A percentile compares a stretch with the other conserved stretches of the same genome.
Conservation (phyloP, 495 filamentous ascomycete species). For the Glonium stellatum region DNA sequence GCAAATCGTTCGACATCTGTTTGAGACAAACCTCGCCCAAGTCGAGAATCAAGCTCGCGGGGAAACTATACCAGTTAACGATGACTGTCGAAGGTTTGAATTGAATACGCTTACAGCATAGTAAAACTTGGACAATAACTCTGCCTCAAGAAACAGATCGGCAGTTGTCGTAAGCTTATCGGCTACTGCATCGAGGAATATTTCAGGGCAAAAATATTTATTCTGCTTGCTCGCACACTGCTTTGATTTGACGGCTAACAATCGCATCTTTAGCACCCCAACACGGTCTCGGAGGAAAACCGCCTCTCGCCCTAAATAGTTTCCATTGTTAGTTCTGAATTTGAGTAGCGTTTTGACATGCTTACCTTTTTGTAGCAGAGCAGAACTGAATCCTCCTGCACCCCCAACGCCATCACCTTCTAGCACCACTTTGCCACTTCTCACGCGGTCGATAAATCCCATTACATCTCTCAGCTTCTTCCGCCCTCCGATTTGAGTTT, state of each 20-base stretch:
- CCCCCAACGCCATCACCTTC: conserved; percentile 77
- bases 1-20: conserved; percentile 84
- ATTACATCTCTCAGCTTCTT: conserved; percentile 86
- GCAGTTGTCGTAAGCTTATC: conserved; percentile 92
- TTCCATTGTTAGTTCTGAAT: not conserved
- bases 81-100: not conserved
- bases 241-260: conserved; percentile 75
- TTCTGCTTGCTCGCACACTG: conserved; percentile 76
- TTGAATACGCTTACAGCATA: conserved; percentile 50
- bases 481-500: conserved; percentile 65
- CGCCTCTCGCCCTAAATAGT: conserved; percentile 67
- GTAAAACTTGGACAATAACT: conserved; percentile 94
- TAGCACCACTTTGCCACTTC: conserved; percentile 73
- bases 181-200: conserved; percentile 94
- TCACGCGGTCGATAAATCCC: conserved; percentile 78
- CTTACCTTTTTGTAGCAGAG: conserved; percentile 70
- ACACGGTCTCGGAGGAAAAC: conserved; percentile 87
- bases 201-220: conserved; percentile 94
- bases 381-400: conserved; percentile 84
- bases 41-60: conserved; percentile 75
- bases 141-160: conserved; percentile 95
- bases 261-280: conserved; percentile 82
- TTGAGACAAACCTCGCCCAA: conserved; percentile 73
- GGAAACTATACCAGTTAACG: conserved; percentile 53
- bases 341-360: not conserved